phyloP scores from a whole-genome alignment of 495 filamentous ascomycete genomes.

The Aspergillus leporis region DNA sequence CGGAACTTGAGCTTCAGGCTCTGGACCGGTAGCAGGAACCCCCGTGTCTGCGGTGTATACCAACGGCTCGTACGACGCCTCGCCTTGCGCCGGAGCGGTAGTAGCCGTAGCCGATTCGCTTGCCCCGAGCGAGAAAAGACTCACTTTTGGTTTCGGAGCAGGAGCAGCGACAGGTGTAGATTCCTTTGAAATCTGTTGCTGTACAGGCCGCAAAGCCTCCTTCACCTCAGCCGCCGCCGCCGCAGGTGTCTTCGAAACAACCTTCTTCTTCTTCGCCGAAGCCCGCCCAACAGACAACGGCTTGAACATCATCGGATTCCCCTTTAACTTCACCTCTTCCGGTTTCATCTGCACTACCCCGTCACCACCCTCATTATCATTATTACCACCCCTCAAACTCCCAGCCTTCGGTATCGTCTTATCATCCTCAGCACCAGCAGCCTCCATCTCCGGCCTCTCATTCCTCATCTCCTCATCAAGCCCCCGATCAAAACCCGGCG shows the following conservation, averaged over 20 bases:
- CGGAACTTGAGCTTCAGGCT: constrained; percentile 20
- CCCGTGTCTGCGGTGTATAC: constrained; percentile 43
- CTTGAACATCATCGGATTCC: constrained; percentile 83
- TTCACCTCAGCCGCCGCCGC: not conserved
- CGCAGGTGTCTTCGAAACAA: constrained; percentile 12
- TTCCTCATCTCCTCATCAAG: constrained; percentile 44
- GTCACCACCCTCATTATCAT: constrained; percentile 18
- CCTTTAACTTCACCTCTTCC: constrained; percentile 65
- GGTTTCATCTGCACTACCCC: constrained; percentile 24
- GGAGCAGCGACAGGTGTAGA: constrained; percentile 16
- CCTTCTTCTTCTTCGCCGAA: constrained; percentile 62
- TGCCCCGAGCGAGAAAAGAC: constrained; percentile 59
- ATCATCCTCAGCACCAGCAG: constrained; percentile 16
- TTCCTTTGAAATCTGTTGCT: not conserved
- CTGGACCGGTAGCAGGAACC: constrained; percentile 23
- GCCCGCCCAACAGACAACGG: constrained; percentile 78
- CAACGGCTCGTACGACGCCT: constrained; percentile 50
- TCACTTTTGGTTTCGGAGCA: constrained; percentile 52
- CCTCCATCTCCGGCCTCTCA: constrained; percentile 27
- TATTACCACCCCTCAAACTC: constrained; percentile 12
- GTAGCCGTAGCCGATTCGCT: constrained; percentile 19
- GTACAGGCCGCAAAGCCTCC: constrained; percentile 1
- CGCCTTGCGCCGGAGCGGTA: constrained; percentile 7
- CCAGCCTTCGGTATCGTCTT: constrained; percentile 24
- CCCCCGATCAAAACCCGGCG: constrained; percentile 73